Percentiles rank a stretch among this genome's conserved stretches.
These are phyloP conservation scores for Xylariaceae sp. DNA, from an alignment of 2,329 filamentous ascomycete genomes.

Conservation along the genomic window DNA sequence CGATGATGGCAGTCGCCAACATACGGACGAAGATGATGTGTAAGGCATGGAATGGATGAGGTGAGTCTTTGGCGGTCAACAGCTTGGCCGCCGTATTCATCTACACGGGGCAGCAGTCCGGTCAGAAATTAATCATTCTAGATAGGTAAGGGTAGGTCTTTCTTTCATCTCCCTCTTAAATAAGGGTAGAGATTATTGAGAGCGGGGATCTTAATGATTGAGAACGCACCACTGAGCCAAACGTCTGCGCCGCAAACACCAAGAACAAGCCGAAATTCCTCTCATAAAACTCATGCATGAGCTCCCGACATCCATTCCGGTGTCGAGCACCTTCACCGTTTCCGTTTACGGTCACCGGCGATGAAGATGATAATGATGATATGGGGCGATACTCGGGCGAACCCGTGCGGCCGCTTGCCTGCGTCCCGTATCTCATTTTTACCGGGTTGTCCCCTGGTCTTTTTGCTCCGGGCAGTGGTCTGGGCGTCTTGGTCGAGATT, in stretches of 20 bases:
- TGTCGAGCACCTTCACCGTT: neutral
- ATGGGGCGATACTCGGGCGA: slow-evolving; percentile 1
- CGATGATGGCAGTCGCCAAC: slow-evolving; percentile 34
- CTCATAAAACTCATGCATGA: slow-evolving; percentile 40
- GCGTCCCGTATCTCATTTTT: slow-evolving; percentile 14
- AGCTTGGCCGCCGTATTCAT: slow-evolving; percentile 39
- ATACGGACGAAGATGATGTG: slow-evolving; percentile 42
- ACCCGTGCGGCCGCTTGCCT: neutral
- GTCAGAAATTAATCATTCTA: neutral
- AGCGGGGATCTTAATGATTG: neutral
- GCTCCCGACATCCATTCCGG: slow-evolving; percentile 10
- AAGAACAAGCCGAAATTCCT: slow-evolving; percentile 38
- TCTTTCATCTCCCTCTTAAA: neutral
- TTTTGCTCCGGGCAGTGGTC: neutral
- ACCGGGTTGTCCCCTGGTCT: neutral
- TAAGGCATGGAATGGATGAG: slow-evolving; percentile 36
- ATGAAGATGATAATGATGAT: neutral
- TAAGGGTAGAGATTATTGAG: neutral
- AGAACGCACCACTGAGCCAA: slow-evolving; percentile 34
- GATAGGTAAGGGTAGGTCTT: no score
- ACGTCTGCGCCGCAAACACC: slow-evolving; percentile 38
- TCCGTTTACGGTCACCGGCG: neutral
- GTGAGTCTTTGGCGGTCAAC: slow-evolving; percentile 27
- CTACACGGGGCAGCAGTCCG: slow-evolving; percentile 23
- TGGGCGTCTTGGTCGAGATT: no score